phyloP scores from a whole-genome alignment of 441 rosid species.

The Pelargonium australe region DNA sequence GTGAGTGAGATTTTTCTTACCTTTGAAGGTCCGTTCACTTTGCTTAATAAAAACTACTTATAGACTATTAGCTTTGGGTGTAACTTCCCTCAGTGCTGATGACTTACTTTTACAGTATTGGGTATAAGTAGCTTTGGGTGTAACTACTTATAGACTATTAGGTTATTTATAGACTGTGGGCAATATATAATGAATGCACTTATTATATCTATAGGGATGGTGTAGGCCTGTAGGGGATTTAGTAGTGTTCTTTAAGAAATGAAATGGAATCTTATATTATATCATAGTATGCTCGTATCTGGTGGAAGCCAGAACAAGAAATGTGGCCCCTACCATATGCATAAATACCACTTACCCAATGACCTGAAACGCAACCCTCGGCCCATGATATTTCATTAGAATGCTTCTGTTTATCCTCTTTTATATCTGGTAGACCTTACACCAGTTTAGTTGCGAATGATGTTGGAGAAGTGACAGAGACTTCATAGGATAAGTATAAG shows the following conservation, averaged over 20 bases:
- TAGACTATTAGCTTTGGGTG: not conserved
- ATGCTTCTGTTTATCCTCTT: too few relatives aligned
- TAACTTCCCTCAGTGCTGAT: not conserved
- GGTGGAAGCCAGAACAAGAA: not conserved
- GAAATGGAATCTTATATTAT: not conserved
- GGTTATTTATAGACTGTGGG: not conserved
- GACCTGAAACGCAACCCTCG: too few relatives aligned
- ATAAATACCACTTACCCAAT: not conserved
- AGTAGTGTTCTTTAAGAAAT: not conserved
- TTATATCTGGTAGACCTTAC: too few relatives aligned
- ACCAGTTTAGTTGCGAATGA: too few relatives aligned
- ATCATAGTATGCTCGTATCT: not conserved
- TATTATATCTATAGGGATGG: not conserved
- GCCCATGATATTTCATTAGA: too few relatives aligned
- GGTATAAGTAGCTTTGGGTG: too few relatives aligned
- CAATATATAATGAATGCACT: not conserved
- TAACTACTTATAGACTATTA: too few relatives aligned
- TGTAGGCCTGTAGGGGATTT: not conserved
- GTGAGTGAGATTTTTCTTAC: constrained; percentile 40
- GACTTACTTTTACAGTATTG: constrained; percentile 2
- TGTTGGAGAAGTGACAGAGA: too few relatives aligned
- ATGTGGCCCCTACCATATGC: not conserved
- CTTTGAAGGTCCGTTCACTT: constrained; percentile 6
- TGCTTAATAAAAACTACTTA: not conserved
- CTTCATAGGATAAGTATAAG: too few relatives aligned